phyloP scores from a whole-genome alignment of 345 rosid genomes.

The Stellera chamaejasme region DNA sequence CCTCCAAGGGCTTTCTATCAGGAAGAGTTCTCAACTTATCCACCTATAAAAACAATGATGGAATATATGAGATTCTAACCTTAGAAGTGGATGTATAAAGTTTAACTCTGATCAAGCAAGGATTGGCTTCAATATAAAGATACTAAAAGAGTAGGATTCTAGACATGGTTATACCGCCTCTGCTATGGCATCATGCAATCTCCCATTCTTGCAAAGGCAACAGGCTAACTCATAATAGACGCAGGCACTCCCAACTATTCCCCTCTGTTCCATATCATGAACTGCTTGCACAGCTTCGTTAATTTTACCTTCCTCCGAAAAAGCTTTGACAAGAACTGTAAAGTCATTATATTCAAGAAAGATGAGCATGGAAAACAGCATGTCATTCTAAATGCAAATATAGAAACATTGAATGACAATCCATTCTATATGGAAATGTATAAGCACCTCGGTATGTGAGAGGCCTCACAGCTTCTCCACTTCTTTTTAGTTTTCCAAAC shows the following conservation, averaged over 20 bases:
- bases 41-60: slow-evolving; percentile 35
- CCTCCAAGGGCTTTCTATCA: slow-evolving; percentile 53
- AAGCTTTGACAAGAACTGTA: slow-evolving; percentile 75
- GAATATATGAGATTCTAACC: too few species aligned
- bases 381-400: slow-evolving; percentile 6
- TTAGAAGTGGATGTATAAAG: too few species aligned
- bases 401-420: background rate
- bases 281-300: slow-evolving; percentile 75
- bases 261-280: slow-evolving; percentile 81
- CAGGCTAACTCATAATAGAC: slow-evolving; percentile 84
- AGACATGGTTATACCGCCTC: slow-evolving; percentile 39
- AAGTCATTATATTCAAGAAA: slow-evolving; percentile 12
- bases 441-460: slow-evolving; percentile 67
- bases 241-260: slow-evolving; percentile 74
- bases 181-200: slow-evolving; percentile 73
- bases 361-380: background rate
- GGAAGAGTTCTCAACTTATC: slow-evolving; percentile 55
- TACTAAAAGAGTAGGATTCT: background rate
- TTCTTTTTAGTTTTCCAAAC: slow-evolving; percentile 66
- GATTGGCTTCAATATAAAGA: background rate
- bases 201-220: slow-evolving; percentile 77
- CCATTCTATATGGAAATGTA: slow-evolving; percentile 5
- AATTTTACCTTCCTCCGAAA: slow-evolving; percentile 79
- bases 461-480: slow-evolving; percentile 67
- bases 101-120: too few species aligned